These are phyloP conservation scores for Botrytis galanthina DNA, from an alignment of 2,329 filamentous ascomycete genomes.

Conservation along the genomic window DNA sequence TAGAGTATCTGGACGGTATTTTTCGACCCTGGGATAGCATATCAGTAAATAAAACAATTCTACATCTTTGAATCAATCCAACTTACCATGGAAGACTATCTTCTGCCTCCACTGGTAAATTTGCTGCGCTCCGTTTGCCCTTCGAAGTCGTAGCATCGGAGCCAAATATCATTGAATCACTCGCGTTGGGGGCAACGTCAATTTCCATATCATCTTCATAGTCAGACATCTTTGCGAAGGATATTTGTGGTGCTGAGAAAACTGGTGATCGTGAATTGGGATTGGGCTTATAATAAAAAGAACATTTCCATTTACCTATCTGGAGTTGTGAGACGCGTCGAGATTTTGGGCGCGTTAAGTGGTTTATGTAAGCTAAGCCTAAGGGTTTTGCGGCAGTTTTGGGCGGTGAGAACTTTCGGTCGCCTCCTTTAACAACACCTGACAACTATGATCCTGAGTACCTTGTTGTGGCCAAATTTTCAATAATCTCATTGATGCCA, in stretches of 20 bases:
- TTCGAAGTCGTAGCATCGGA: slow-evolving; percentile 72
- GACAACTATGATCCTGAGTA: not conserved
- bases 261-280: not conserved
- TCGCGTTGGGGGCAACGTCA: slow-evolving; percentile 51
- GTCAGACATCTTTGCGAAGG: slow-evolving; percentile 47
- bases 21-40: slow-evolving; percentile 71
- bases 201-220: slow-evolving; percentile 68
- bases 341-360: slow-evolving; percentile 21
- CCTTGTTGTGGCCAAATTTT: not conserved
- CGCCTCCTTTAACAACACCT: not conserved
- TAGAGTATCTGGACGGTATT: slow-evolving; percentile 86
- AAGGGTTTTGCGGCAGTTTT: not conserved
- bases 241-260: not conserved
- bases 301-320: not conserved
- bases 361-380: slow-evolving; percentile 15
- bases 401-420: not conserved
- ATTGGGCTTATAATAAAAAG: not conserved
- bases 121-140: slow-evolving; percentile 88
- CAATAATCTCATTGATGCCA: not conserved
- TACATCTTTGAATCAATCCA: too few relatives aligned
- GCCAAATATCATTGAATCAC: slow-evolving; percentile 63
- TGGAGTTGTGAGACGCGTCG: slow-evolving; percentile 18
- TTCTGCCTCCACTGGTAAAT: slow-evolving; percentile 89
- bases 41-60: slow-evolving; percentile 19
- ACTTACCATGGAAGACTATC: slow-evolving; percentile 87